Evolutionary conservation across 2,329 filamentous ascomycete species (phyloP).

Genomic region (Aspergillus calidoustus): DNA sequence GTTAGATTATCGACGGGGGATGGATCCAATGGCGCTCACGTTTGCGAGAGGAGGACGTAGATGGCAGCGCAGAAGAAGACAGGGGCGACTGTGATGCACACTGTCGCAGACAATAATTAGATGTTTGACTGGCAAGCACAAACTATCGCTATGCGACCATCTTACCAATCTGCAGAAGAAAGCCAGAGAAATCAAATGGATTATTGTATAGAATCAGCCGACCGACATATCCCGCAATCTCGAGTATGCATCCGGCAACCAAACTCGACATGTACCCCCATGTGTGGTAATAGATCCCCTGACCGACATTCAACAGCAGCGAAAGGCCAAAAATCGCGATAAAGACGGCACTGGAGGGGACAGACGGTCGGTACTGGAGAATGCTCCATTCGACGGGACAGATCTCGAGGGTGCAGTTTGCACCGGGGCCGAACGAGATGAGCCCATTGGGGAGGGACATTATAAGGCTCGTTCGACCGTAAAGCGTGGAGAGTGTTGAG

Average conservation of each 20-base stretch:
- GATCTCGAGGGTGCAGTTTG: slow-evolving; percentile 40
- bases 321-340: slow-evolving; percentile 50
- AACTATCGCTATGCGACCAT: too few relatives aligned
- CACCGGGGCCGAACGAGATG: slow-evolving; percentile 24
- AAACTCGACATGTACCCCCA: slow-evolving; percentile 55
- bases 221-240: slow-evolving; percentile 67
- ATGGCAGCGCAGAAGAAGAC: slow-evolving; percentile 27
- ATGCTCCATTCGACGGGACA: slow-evolving; percentile 47
- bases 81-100: slow-evolving; percentile 53
- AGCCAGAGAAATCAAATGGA: slow-evolving; percentile 63
- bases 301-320: slow-evolving; percentile 41
- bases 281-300: slow-evolving; percentile 44
- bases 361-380: slow-evolving; percentile 50
- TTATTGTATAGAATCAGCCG: slow-evolving; percentile 62
- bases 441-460: not conserved
- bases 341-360: slow-evolving; percentile 48
- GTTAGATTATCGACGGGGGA: not conserved
- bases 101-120: too few relatives aligned
- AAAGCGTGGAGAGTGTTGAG: too few relatives aligned
- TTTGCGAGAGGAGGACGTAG: not conserved
- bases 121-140: too few relatives aligned
- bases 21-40: not conserved
- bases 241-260: slow-evolving; percentile 60
- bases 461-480: not conserved
- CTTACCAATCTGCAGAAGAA: slow-evolving; percentile 68